These are phyloP conservation scores for Furcasterigmium furcatum DNA, from an alignment of 2,329 filamentous ascomycete species.

Conservation along the genomic window DNA sequence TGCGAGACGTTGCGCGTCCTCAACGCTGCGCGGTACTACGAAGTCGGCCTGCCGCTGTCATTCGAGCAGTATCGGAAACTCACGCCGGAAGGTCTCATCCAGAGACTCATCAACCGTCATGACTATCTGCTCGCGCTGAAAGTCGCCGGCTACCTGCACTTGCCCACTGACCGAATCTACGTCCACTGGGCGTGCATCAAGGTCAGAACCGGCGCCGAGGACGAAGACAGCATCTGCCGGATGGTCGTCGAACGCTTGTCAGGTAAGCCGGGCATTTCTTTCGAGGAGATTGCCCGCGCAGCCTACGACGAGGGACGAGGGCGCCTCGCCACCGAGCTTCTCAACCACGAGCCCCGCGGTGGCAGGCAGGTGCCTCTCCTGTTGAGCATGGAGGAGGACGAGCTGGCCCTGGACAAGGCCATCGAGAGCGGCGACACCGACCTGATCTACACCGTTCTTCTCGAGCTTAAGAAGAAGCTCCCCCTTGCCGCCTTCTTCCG, in stretches of 20 bases:
- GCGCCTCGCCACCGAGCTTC: conserved; percentile 82
- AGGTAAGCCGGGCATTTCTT: conserved; percentile 89
- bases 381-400: conserved; percentile 92
- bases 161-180: conserved; percentile 87
- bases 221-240: conserved; percentile 84
- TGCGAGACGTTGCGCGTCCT: conserved; percentile 90
- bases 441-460: conserved; percentile 82
- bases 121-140: conserved; percentile 89
- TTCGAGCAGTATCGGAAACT: conserved; percentile 93
- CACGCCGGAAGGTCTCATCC: conserved; percentile 83
- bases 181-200: conserved; percentile 97
- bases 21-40: conserved; percentile 88
- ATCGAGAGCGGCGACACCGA: conserved; percentile 95
- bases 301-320: conserved; percentile 92
- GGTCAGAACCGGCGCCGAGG: conserved; percentile 77
- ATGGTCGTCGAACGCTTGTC: conserved; percentile 83
- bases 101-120: conserved; percentile 80
- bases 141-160: conserved; percentile 79
- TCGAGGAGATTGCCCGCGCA: conserved; percentile 87
- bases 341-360: conserved; percentile 91
- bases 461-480: conserved; percentile 85
- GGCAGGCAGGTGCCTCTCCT: conserved; percentile 95
- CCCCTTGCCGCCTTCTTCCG: conserved; percentile 91
- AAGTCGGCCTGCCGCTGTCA: conserved; percentile 84
- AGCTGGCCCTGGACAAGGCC: conserved; percentile 91